Base-by-base conservation (phyloP, 805 yeast species). In the Wickerhamomyces bovis region DNA sequence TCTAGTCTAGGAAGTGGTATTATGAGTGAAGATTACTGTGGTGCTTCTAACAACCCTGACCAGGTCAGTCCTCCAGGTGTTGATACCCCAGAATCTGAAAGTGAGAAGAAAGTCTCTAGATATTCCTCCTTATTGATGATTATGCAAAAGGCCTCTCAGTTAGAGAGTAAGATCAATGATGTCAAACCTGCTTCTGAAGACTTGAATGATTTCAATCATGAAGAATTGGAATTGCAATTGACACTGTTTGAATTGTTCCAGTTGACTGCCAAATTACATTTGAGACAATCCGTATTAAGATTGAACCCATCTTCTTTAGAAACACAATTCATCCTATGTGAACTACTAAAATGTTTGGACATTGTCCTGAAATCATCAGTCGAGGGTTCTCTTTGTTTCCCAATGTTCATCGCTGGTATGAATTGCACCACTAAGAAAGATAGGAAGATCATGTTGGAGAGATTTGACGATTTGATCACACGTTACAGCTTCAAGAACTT, bases 351-450 rank as follows among this genome's bases (percentile, higher is more conserved):
- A 44, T 73, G 83, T 47, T 63, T 86, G 21, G 87, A 83, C 53
- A 70, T 77, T 3, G 72, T 85, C 5, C 57, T 86, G 33, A 87
- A 78, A 2, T 71, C 92, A 0, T 74, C 78, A 1, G 82, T 85
- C 39, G 89, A 85, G 56, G 81, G 87, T 3, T 78, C 84, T 2
- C 62, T 85, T 15, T 82, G 85, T 36, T 86, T 87, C 63, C 95
- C 95, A 0, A 63, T 85, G 51, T 87, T 87, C 59, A 78, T 87
- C 19, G 84, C 89, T 2, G 95, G 92, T 1, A 75, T 86, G 57
- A 81, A 81, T 59, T 76, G 85, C 53, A 73, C 77, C 6, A 71
- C 76, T 1, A 60, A 58, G n/a, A 65, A 55, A n/a, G 83, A 78
- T 52, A 71, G 87, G 19, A 60, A 61, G n/a, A 59, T 64, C 40